A percentile compares a stretch with the other conserved stretches of the same genome.
Conservation (phyloP, 2,329 filamentous ascomycete species). For the Penicillium expansum region DNA sequence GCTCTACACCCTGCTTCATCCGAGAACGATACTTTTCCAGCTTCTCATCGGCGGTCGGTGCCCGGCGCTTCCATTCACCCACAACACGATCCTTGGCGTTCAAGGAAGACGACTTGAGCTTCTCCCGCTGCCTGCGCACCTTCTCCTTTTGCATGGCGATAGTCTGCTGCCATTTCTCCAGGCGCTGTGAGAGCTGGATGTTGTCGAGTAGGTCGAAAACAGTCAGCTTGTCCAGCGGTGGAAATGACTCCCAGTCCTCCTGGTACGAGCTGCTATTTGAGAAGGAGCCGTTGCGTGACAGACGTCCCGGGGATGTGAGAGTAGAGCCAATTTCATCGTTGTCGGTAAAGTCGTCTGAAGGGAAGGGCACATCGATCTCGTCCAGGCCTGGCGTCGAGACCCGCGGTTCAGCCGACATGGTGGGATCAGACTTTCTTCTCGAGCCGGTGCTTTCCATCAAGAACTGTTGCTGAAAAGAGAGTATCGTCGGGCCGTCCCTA, state of each 20-base stretch:
- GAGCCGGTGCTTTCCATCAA: slow-evolving; percentile 32
- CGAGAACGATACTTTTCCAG: slow-evolving; percentile 84
- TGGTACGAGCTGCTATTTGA: slow-evolving; percentile 83
- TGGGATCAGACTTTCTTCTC: slow-evolving; percentile 24
- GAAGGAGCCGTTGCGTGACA: slow-evolving; percentile 77
- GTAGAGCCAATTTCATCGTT: slow-evolving; percentile 33
- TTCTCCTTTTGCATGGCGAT: slow-evolving; percentile 80
- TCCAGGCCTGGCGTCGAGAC: slow-evolving; percentile 26
- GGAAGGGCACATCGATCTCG: slow-evolving; percentile 27
- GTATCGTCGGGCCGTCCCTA: slow-evolving; percentile 37
- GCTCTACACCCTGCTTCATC: slow-evolving; percentile 86
- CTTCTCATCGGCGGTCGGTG: slow-evolving; percentile 86
- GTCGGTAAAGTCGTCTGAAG: slow-evolving; percentile 27
- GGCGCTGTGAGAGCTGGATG: slow-evolving; percentile 78
- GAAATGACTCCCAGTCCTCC: slow-evolving; percentile 82
- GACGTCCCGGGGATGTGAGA: slow-evolving; percentile 32
- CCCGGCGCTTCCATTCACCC: slow-evolving; percentile 83
- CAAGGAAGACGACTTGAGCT: slow-evolving; percentile 70
- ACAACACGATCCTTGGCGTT: slow-evolving; percentile 85
- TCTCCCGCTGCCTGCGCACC: slow-evolving; percentile 78
- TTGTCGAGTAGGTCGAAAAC: slow-evolving; percentile 95
- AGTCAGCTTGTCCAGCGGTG: slow-evolving; percentile 83
- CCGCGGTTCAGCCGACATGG: slow-evolving; percentile 23
- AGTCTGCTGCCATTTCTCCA: slow-evolving; percentile 85
- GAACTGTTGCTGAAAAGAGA: slow-evolving; percentile 39